These are phyloP conservation scores for Mychonastes homosphaera DNA, from an alignment of 139 green algal genomes.

Conservation along the genomic window DNA sequence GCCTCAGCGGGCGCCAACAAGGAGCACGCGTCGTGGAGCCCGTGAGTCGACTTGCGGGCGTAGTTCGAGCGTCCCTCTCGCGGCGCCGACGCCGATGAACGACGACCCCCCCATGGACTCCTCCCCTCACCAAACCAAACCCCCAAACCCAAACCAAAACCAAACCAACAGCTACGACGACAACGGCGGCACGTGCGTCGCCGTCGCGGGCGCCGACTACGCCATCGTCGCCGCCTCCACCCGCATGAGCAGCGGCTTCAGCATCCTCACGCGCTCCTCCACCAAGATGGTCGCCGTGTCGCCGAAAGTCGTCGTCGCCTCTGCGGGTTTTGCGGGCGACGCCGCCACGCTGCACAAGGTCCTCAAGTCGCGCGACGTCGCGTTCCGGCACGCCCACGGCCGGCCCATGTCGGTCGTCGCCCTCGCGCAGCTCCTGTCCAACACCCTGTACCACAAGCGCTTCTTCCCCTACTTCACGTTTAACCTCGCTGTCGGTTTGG, in stretches of 20 bases:
- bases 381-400: conserved; percentile 80
- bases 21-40: conserved; percentile 46
- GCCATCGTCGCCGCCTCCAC: conserved; percentile 89
- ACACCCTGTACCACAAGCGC: conserved; percentile 93
- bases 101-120: background rate
- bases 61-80: background rate
- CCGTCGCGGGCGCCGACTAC: conserved; percentile 91
- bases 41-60: conserved; percentile 30
- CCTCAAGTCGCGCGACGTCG: conserved; percentile 59
- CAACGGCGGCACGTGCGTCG: conserved; percentile 73
- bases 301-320: conserved; percentile 74
- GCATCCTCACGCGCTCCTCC: conserved; percentile 79
- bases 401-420: conserved; percentile 78
- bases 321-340: conserved; percentile 88
- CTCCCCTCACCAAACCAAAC: background rate
- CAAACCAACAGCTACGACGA: conserved; percentile 51
- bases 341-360: conserved; percentile 82
- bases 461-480: conserved; percentile 99
- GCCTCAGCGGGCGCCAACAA: conserved; percentile 18
- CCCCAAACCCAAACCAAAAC: background rate
- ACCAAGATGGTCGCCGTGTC: conserved; percentile 80
- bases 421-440: conserved; percentile 89
- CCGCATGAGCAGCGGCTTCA: conserved; percentile 90
- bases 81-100: no score
- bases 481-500: conserved; percentile 88